A percentile compares a stretch with the other conserved stretches of the same genome.
These are phyloP conservation scores for Exophiala sideris DNA, from an alignment of 2,329 filamentous ascomycete genomes.

Conservation along the genomic window DNA sequence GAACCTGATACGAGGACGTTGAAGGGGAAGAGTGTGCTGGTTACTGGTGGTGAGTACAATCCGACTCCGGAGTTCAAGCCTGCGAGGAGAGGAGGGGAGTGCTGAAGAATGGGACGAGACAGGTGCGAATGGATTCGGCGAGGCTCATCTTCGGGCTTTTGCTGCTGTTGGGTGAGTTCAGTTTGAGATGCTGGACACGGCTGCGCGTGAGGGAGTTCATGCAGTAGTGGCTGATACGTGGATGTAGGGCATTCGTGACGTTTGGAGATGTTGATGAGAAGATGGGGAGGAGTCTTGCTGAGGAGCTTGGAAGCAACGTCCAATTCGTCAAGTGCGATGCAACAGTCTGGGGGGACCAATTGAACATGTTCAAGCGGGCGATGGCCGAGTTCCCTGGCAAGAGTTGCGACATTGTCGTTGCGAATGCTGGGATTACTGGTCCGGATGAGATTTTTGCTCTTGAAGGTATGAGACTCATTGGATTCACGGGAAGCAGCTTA, in stretches of 20 bases:
- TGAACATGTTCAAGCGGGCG: conserved; percentile 60
- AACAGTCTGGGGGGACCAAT: conserved; percentile 62
- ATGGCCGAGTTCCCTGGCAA: conserved; percentile 51
- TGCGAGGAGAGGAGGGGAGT: too few species aligned
- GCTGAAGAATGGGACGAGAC: background rate
- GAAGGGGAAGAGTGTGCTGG: conserved; percentile 31
- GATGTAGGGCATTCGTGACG: conserved; percentile 17
- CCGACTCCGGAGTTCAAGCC: too few species aligned
- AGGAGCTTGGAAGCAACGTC: conserved; percentile 7
- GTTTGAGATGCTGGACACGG: background rate
- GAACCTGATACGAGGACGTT: conserved; percentile 10
- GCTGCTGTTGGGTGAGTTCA: conserved; percentile 22
- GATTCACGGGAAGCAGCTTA: conserved; percentile 33
- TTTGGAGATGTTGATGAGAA: conserved; percentile 37
- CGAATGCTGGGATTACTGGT: conserved; percentile 62
- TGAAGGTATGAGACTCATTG: conserved; percentile 18
- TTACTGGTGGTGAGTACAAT: conserved; percentile 28
- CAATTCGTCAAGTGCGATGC: conserved; percentile 51
- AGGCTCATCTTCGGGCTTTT: conserved; percentile 31
- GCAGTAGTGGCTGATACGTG: background rate
- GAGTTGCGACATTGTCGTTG: conserved; percentile 62
- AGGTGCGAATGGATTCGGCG: conserved; percentile 33
- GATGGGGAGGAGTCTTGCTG: conserved; percentile 35
- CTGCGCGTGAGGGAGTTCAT: too few species aligned
- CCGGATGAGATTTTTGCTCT: conserved; percentile 29